Base-by-base conservation (phyloP, 73 alveolate species). In the Breviolum minutum region DNA sequence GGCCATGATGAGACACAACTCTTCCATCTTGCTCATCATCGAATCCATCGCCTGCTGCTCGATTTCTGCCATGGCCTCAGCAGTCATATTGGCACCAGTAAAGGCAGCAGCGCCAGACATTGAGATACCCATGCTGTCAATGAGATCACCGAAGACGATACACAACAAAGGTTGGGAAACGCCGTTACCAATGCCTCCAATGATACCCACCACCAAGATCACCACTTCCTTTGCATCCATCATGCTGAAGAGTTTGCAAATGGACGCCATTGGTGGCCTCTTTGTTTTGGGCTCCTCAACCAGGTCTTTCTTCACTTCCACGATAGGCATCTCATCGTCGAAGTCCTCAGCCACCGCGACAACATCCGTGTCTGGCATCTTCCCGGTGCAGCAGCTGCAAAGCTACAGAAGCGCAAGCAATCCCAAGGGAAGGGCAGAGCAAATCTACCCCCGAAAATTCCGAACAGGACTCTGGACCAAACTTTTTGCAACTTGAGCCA, bases 201-300 rank as follows among this genome's bases (percentile, higher is more conserved):
- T 8, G 14, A 26, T 13, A 61, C 92, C 92, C 12, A 54, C 61
- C 70, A 54, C 22, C 70, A 83, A 54, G 71, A 83, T 71, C 70
- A 83, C 12, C 71, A 54, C 73, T 71, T 83, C 73, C 87, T 54
- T 61, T 63, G 76, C 61, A 71, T 90, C 96, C 96, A 90, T 90
- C 96, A 90, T 90, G 64, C 87, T 70, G 30, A 90, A 90, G 96
- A 90, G 96, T 76, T 90, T 90, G 96, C 92, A 83, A 61, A 83
- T 26, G 76, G 92, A 83, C 8, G 92, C 92, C 76, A 83, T 83
- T 6, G 73, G 73, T 61, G 92, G 92, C 61, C 76, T 83, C n/a
- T 83, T 40, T 74, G 60, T 83, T 8, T 30, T 80, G 76, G 76
- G 61, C 92, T 83, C 92, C 92, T 83, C 26, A 32, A 20, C 86